Evolutionary conservation across 2,329 filamentous ascomycete genomes (phyloP), one percentile per base, ranked within the genome.

Genomic region (Helotiales sp.): DNA sequence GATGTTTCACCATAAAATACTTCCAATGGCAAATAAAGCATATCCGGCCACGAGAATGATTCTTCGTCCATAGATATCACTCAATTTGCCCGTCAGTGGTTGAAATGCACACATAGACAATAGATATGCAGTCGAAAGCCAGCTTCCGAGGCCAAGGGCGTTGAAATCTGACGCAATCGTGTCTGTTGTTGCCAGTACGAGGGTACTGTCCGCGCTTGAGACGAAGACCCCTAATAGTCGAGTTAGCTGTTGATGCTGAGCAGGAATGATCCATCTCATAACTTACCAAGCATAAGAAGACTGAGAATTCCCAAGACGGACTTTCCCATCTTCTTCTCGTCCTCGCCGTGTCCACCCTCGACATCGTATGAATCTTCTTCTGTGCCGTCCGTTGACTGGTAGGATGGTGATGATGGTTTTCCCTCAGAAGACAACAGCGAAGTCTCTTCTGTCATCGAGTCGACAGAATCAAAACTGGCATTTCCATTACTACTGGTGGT

Each of bases 1-100:
- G 8, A 25, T 7, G 22, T 19, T 22, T 7, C 27, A 44, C 40
- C 40, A 44, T 12, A 44, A 15, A 7, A 44, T 24, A 38, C 59
- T 63, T 8, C 78, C 78, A n/a, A 75, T 53, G 0, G 75, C 77
- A 52, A 85, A 83, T 5, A 83, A 67, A 5, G 70, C 64, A 63
- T 84, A 85, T 0, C 78, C 76, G 2, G 74, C 68, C 0, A 83
- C 67, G 0, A 85, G 68, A 12, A 83, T 70, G 0, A 70, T 65
- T 58, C 80, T 82, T 1, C 82, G 78, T 7, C 82, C 82, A 63
- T 82, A 85, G 17, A 84, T 80, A 62, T 84, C 81, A 60, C 81
- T 83, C 13, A 85, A 65, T 58, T 84, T 83, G 0, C 79, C 81
- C 58, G 80, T 82, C 62, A 85, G 69, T 0, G 80, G 76, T 62